These are phyloP conservation scores for Crithidia sp. DNA, from an alignment of 208 protist species.

Conservation along the genomic window DNA sequence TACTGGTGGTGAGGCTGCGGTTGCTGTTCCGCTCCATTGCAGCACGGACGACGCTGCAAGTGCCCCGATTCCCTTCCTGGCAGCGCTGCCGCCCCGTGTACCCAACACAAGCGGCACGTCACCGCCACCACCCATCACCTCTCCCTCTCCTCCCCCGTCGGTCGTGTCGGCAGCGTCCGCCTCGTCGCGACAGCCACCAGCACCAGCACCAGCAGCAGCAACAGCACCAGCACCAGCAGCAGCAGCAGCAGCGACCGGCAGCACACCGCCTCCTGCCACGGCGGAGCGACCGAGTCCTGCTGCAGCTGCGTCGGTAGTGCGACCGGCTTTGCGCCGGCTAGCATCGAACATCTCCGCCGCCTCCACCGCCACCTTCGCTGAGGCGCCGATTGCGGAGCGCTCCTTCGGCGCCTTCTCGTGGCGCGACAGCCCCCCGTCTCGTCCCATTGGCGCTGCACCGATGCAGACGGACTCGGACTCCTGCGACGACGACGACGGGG, in stretches of 20 bases:
- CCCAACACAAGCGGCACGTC: too few relatives aligned
- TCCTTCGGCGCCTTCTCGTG: constrained; percentile 17
- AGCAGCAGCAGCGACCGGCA: neutral
- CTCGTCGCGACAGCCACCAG: too few relatives aligned
- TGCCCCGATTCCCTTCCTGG: too few relatives aligned
- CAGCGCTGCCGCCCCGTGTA: too few relatives aligned
- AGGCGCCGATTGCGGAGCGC: constrained; percentile 4
- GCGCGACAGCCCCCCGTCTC: constrained; percentile 24
- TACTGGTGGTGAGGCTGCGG: neutral
- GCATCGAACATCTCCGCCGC: constrained; percentile 18
- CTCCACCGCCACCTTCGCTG: constrained; percentile 8
- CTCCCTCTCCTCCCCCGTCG: neutral
- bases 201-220: too few relatives aligned
- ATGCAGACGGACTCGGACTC: constrained; percentile 17
- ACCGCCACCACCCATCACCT: neutral
- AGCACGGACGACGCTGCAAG: too few relatives aligned
- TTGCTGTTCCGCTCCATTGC: too few relatives aligned
- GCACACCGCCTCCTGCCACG: neutral
- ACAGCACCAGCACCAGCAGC: too few relatives aligned
- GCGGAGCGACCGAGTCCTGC: constrained; percentile 4
- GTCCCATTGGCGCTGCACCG: constrained; percentile 6
- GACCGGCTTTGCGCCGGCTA: neutral
- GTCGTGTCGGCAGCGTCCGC: neutral
- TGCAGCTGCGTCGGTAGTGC: neutral
- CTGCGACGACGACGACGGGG: constrained; percentile 6